Evolutionary conservation across 78 protist species (phyloP).

Genomic region (Dictyostelium purpureum): DNA sequence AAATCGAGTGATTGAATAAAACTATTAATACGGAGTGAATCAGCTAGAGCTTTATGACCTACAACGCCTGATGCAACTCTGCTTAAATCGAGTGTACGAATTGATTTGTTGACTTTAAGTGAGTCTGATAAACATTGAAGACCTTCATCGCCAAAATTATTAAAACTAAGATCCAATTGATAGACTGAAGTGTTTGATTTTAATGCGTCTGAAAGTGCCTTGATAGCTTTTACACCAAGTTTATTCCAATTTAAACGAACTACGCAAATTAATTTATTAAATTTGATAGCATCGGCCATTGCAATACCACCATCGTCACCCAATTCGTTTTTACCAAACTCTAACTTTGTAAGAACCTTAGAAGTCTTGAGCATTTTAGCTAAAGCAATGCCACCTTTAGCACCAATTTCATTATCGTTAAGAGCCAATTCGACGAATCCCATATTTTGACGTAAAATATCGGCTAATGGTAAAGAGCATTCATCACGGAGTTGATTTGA

Average conservation of each 20-base stretch:
- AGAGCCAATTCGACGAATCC: constrained; percentile 30
- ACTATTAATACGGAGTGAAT: background rate
- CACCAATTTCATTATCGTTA: constrained; percentile 68
- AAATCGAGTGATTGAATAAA: constrained; percentile 17
- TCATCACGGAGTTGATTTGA: constrained; percentile 77
- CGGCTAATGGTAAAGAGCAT: constrained; percentile 49
- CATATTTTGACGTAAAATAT: constrained; percentile 25
- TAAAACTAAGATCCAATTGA: constrained; percentile 23
- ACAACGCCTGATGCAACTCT: constrained; percentile 33
- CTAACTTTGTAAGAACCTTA: constrained; percentile 9
- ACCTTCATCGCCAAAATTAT: constrained; percentile 72
- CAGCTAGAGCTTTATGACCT: constrained; percentile 63
- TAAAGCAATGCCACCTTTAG: constrained; percentile 55
- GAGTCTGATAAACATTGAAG: background rate
- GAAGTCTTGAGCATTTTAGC: constrained; percentile 36
- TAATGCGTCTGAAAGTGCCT: constrained; percentile 39
- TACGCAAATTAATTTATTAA: background rate
- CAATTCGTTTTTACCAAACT: constrained; percentile 57
- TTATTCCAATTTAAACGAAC: constrained; percentile 52
- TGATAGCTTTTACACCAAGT: constrained; percentile 57
- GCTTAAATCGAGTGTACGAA: background rate
- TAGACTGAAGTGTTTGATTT: constrained; percentile 1
- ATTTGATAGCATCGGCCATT: constrained; percentile 64
- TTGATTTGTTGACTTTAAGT: constrained; percentile 9
- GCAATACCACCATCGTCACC: constrained; percentile 77